Percentiles rank a stretch among this genome's conserved stretches.
Conservation (phyloP, 148 eudicot genomes). For the Rhododendron simsii region DNA sequence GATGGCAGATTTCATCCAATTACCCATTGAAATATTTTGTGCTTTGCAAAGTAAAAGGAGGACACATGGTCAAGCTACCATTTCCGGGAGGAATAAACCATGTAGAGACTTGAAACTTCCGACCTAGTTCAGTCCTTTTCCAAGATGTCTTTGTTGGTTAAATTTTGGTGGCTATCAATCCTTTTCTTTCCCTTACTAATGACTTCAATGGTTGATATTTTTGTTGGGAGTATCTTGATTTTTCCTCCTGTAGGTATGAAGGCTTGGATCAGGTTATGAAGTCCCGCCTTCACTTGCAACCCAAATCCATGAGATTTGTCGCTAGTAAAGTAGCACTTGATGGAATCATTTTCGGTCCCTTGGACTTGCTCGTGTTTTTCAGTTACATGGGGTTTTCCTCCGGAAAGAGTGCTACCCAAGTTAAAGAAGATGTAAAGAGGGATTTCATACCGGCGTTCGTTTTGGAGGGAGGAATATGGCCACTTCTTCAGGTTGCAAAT, state of each 20-base stretch:
- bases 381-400: slow-evolving; percentile 87
- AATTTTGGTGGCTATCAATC: background rate
- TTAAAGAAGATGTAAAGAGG: slow-evolving; percentile 81
- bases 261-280: slow-evolving; percentile 69
- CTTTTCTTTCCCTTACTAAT: background rate
- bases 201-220: background rate
- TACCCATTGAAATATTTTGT: background rate
- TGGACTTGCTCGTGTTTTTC: slow-evolving; percentile 88
- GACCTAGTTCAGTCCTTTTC: background rate
- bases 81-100: background rate
- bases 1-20: background rate
- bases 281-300: slow-evolving; percentile 43
- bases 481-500: slow-evolving; percentile 85
- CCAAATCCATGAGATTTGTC: slow-evolving; percentile 72
- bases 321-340: slow-evolving; percentile 85
- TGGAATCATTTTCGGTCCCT: slow-evolving; percentile 83
- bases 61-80: background rate
- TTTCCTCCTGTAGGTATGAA: slow-evolving; percentile 63
- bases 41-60: background rate
- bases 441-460: slow-evolving; percentile 81
- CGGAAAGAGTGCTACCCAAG: slow-evolving; percentile 65
- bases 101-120: background rate
- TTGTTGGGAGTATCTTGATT: background rate
- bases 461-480: slow-evolving; percentile 91
- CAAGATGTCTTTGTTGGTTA: background rate